A percentile compares a stretch with the other conserved stretches of the same genome.
These are phyloP conservation scores for Trypanosoma boissoni DNA, from an alignment of 208 protist genomes.

Conservation along the genomic window DNA sequence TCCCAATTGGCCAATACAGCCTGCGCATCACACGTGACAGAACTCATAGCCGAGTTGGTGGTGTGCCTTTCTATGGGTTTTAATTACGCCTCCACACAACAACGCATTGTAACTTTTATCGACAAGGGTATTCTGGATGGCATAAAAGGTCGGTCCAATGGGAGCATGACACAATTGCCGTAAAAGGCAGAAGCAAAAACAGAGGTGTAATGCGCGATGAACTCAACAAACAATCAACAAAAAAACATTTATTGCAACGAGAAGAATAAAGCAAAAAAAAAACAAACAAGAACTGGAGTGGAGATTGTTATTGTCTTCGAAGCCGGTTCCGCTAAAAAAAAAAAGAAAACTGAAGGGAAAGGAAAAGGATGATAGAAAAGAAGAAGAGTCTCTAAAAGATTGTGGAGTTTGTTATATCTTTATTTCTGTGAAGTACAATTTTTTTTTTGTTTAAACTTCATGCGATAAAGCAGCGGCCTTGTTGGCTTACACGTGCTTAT, in stretches of 20 bases:
- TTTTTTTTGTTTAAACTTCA: too few species aligned
- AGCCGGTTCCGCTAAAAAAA: not conserved
- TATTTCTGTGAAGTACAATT: too few species aligned
- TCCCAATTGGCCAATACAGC: slow-evolving; percentile 21
- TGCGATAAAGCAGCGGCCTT: too few species aligned
- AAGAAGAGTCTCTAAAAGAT: too few species aligned
- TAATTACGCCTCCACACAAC: slow-evolving; percentile 70
- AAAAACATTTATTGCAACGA: not conserved
- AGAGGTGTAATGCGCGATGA: not conserved
- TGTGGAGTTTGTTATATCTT: too few species aligned
- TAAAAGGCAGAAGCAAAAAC: slow-evolving; percentile 4
- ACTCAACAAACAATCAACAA: not conserved
- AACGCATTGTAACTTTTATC: slow-evolving; percentile 83
- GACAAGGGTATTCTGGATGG: slow-evolving; percentile 86
- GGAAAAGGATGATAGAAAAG: not conserved
- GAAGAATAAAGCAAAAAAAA: slow-evolving; percentile 7
- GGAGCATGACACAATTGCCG: slow-evolving; percentile 71
- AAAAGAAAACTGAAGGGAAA: not conserved
- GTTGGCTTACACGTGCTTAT: too few species aligned
- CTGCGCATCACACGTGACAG: slow-evolving; percentile 59
- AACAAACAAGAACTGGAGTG: not conserved
- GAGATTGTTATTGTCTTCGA: not conserved
- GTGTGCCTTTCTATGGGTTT: slow-evolving; percentile 64
- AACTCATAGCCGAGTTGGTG: slow-evolving; percentile 64
- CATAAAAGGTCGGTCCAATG: slow-evolving; percentile 73